phyloP scores from a whole-genome alignment of 805 yeast species.

The Starmera caribaea region DNA sequence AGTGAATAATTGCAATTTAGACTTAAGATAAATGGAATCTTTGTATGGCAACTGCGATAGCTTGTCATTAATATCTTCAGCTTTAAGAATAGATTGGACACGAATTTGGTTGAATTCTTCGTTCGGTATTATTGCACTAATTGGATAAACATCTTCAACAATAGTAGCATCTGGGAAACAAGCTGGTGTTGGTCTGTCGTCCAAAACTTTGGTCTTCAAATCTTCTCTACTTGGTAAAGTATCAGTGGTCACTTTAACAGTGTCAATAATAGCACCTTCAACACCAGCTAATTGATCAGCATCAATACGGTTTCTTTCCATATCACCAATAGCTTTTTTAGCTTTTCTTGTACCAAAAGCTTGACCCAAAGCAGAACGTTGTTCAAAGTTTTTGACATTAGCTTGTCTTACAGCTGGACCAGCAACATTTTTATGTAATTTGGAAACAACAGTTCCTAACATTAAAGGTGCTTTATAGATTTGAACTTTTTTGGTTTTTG shows the following conservation, averaged over 20 bases:
- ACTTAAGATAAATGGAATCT: conserved; percentile 47
- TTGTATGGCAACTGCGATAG: conserved; percentile 53
- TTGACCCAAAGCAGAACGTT: conserved; percentile 83
- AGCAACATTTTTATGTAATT: conserved; percentile 40
- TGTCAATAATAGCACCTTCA: conserved; percentile 75
- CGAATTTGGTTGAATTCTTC: conserved; percentile 56
- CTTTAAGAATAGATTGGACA: conserved; percentile 51
- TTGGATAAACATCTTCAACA: conserved; percentile 76
- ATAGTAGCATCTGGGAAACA: conserved; percentile 71
- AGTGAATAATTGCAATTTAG: conserved; percentile 29
- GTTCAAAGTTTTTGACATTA: conserved; percentile 37
- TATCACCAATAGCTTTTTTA: conserved; percentile 75
- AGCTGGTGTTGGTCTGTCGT: conserved; percentile 77
- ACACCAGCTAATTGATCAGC: conserved; percentile 66
- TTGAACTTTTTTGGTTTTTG: conserved; percentile 51
- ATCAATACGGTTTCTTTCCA: conserved; percentile 80
- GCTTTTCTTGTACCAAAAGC: conserved; percentile 97
- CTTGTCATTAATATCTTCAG: conserved; percentile 37
- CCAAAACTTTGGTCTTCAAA: conserved; percentile 44
- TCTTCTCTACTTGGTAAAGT: conserved; percentile 65
- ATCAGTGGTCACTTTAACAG: conserved; percentile 59
- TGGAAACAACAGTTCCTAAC: conserved; percentile 53
- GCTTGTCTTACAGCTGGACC: conserved; percentile 60
- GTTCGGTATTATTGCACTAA: conserved; percentile 59
- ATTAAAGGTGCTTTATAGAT: conserved; percentile 56